Percentiles rank a stretch among this genome's conserved stretches.
Evolutionary conservation across 495 filamentous ascomycete genomes (phyloP).

Genomic region (Penicillium argentinense): DNA sequence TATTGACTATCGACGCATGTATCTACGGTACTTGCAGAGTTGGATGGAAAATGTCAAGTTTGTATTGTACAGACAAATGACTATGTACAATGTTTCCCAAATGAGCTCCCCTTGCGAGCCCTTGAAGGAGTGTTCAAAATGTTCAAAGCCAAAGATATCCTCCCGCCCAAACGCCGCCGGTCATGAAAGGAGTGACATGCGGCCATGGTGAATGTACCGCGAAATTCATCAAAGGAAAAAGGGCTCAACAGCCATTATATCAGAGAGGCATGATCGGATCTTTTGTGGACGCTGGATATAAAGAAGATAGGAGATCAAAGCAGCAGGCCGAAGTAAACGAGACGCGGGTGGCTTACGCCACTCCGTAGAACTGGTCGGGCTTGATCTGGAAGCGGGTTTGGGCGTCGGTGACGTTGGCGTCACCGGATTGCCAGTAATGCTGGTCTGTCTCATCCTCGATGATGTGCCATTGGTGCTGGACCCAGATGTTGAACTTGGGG

Average conservation of each 20-base stretch:
- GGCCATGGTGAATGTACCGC: background rate
- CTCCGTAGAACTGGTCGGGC: slow-evolving; percentile 17
- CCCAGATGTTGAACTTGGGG: slow-evolving; percentile 36
- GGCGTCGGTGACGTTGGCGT: slow-evolving; percentile 12
- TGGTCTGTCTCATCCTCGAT: slow-evolving; percentile 14
- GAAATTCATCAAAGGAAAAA: slow-evolving; percentile 3
- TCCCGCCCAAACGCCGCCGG: background rate
- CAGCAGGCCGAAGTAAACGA: too few relatives aligned
- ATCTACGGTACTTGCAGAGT: too few relatives aligned
- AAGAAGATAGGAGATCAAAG: too few relatives aligned
- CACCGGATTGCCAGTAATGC: slow-evolving; percentile 16
- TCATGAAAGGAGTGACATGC: slow-evolving; percentile 4
- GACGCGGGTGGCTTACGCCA: too few relatives aligned
- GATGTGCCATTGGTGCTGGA: slow-evolving; percentile 32
- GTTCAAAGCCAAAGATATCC: background rate
- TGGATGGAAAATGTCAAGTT: background rate
- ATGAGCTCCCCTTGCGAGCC: background rate
- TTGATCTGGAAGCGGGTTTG: slow-evolving; percentile 12
- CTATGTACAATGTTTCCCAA: background rate
- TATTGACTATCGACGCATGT: too few relatives aligned
- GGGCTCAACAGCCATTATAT: background rate
- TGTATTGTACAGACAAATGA: background rate
- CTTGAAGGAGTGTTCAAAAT: background rate
- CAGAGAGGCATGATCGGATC: background rate
- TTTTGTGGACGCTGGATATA: too few relatives aligned